Conservation (phyloP, 352 stramenopile genomes). For the Phytophthora crassamura region DNA sequence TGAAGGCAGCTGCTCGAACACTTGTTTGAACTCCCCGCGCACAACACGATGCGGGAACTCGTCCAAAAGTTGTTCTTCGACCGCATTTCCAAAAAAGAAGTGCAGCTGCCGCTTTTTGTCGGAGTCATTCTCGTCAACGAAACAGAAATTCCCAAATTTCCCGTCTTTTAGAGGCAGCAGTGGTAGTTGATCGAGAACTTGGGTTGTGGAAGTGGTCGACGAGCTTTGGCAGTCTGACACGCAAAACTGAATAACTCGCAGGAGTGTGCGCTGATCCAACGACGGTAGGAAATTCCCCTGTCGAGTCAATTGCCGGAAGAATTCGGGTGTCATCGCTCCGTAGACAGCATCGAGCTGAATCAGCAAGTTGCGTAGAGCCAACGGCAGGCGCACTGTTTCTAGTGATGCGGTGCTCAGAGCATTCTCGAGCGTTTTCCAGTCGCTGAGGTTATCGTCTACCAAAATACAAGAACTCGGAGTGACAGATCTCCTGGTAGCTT, state of each 20-base stretch:
- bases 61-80: constrained; percentile 61
- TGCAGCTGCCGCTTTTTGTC: constrained; percentile 20
- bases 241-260: constrained; percentile 59
- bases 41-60: constrained; percentile 53
- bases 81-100: constrained; percentile 51
- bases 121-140: constrained; percentile 19
- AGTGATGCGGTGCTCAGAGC: constrained; percentile 38
- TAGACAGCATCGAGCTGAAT: constrained; percentile 59
- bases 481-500: constrained; percentile 25
- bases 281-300: constrained; percentile 44
- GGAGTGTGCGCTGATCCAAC: constrained; percentile 35
- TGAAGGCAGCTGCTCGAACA: constrained; percentile 53
- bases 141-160: constrained; percentile 46
- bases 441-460: constrained; percentile 50
- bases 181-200: constrained; percentile 48
- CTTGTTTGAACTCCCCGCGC: constrained; percentile 41
- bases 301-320: constrained; percentile 58
- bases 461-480: constrained; percentile 46
- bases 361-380: constrained; percentile 43
- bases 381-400: constrained; percentile 46
- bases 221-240: constrained; percentile 39
- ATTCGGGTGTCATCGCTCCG: constrained; percentile 58
- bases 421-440: constrained; percentile 53
- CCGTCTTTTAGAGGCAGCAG: constrained; percentile 55
- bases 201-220: background rate